These are phyloP conservation scores for Clavispora santaluciae DNA, from an alignment of 805 yeast species.

Conservation along the genomic window DNA sequence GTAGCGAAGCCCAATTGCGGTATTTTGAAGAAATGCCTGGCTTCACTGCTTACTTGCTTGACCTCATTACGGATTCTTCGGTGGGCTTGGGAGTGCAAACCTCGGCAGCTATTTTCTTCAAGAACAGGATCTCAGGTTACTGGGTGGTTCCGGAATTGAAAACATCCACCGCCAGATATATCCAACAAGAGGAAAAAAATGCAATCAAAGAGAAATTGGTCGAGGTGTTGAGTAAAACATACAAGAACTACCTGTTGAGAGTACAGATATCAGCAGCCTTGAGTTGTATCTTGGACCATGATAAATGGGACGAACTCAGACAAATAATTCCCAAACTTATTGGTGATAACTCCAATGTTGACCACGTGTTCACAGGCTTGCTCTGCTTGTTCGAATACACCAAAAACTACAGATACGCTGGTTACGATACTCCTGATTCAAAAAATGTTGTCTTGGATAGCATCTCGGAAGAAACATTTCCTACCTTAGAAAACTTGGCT, in stretches of 20 bases:
- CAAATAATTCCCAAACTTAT: conserved; percentile 10
- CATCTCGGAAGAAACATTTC: conserved; percentile 31
- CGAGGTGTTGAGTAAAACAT: conserved; percentile 29
- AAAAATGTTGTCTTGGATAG: conserved; percentile 39
- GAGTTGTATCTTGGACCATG: conserved; percentile 47
- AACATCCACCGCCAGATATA: conserved; percentile 19
- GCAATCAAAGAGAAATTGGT: conserved; percentile 34
- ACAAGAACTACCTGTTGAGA: conserved; percentile 34
- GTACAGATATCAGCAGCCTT: conserved; percentile 57
- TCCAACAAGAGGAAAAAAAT: conserved; percentile 32
- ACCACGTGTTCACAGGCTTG: conserved; percentile 37
- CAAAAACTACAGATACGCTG: conserved; percentile 36
- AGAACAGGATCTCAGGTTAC: conserved; percentile 34
- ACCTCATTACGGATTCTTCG: conserved; percentile 42
- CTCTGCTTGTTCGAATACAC: conserved; percentile 38
- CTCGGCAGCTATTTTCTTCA: conserved; percentile 41
- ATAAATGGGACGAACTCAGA: conserved; percentile 39
- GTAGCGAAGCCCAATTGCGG: conserved; percentile 48
- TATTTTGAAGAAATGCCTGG: conserved; percentile 54
- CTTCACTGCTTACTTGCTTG: conserved; percentile 51
- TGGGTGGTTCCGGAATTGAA: conserved; percentile 36
- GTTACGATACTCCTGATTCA: conserved; percentile 40
- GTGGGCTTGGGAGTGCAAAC: conserved; percentile 40
- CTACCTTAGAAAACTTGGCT: conserved; percentile 30
- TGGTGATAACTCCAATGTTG: conserved; percentile 30